These are phyloP conservation scores for Lipomyces orientalis DNA, from an alignment of 805 yeast species.

Conservation along the genomic window DNA sequence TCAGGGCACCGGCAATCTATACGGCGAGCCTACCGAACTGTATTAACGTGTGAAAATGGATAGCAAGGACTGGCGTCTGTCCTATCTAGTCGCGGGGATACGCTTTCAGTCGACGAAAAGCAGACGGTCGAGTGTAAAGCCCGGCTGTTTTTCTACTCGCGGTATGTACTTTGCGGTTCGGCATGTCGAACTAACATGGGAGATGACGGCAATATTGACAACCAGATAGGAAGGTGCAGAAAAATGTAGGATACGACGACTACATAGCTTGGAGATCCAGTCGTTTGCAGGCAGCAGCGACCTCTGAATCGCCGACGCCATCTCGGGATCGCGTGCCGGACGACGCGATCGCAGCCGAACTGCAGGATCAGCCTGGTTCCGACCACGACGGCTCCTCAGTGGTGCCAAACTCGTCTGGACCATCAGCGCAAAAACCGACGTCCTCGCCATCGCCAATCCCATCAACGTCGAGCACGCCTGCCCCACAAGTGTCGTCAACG, in stretches of 20 bases:
- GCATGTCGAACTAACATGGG: background rate
- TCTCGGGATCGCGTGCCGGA: background rate
- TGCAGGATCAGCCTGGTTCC: background rate
- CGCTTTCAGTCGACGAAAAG: constrained; percentile 13
- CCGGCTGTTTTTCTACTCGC: constrained; percentile 25
- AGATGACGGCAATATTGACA: background rate
- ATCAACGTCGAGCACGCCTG: constrained; percentile 4
- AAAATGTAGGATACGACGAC: constrained; percentile 23
- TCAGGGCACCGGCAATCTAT: background rate
- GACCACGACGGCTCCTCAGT: background rate
- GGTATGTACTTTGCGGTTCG: constrained; percentile 13
- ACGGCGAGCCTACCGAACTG: background rate
- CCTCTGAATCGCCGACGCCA: background rate
- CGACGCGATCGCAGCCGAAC: background rate
- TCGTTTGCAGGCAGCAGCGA: constrained; percentile 5
- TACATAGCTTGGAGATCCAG: constrained; percentile 26
- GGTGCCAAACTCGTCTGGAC: background rate
- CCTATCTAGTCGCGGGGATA: constrained; percentile 8
- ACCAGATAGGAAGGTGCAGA: constrained; percentile 21
- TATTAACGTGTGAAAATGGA: background rate
- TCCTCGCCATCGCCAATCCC: background rate
- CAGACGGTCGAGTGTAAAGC: constrained; percentile 22
- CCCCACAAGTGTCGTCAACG: background rate
- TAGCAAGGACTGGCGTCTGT: constrained; percentile 19
- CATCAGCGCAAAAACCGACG: constrained; percentile 4